Evolutionary conservation across 768 basidiomycete genomes (phyloP).

Genomic region (Pleurotus cornucopiae): DNA sequence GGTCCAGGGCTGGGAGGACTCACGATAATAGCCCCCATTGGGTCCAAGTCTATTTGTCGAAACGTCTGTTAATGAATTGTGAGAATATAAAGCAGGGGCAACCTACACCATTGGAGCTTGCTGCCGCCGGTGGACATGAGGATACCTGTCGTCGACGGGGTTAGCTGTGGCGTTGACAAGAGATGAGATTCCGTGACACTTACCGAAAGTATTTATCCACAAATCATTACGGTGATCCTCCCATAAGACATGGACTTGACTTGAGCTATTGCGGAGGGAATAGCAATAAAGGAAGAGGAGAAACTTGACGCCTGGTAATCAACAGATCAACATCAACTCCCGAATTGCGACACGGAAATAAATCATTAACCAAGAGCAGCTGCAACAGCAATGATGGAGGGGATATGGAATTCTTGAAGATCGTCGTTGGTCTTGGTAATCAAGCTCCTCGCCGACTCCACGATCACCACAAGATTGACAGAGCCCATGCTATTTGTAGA

Average conservation of each 20-base stretch:
- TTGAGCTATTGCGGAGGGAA: conserved; percentile 73
- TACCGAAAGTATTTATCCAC: conserved; percentile 79
- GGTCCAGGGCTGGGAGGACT: conserved; percentile 19
- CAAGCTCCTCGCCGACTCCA: conserved; percentile 78
- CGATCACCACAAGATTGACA: conserved; percentile 88
- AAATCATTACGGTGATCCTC: conserved; percentile 94
- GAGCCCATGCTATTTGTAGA: conserved; percentile 67
- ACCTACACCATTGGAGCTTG: conserved; percentile 78
- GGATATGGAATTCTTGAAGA: conserved; percentile 66
- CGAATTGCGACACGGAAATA: neutral
- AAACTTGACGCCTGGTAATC: conserved; percentile 67
- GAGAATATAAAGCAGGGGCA: neutral
- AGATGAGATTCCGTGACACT: conserved; percentile 10
- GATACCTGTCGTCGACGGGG: conserved; percentile 43
- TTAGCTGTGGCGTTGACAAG: neutral
- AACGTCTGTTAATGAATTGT: neutral
- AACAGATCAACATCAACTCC: conserved; percentile 7
- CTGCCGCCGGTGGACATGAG: conserved; percentile 83
- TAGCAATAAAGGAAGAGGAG: conserved; percentile 84
- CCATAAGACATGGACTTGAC: conserved; percentile 94
- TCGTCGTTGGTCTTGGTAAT: conserved; percentile 50
- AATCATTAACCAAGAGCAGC: conserved; percentile 66
- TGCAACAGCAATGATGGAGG: conserved; percentile 79
- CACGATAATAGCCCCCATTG: conserved; percentile 73
- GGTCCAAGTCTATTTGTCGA: conserved; percentile 58